These are phyloP conservation scores for Sporisorium scitamineum DNA, from an alignment of 1,284 basidiomycete species.

Conservation along the genomic window DNA sequence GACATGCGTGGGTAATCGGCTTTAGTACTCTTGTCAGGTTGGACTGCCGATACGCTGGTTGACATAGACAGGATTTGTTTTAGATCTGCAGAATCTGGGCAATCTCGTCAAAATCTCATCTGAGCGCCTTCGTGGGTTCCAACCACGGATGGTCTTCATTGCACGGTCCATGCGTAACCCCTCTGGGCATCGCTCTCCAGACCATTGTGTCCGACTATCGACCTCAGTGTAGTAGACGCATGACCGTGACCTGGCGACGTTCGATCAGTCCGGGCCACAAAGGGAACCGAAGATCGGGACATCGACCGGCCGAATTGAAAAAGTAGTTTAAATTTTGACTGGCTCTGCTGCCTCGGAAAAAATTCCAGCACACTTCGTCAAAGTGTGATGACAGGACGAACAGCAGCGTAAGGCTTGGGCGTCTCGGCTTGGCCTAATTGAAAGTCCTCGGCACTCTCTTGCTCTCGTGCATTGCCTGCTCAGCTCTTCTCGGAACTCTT, in stretches of 20 bases:
- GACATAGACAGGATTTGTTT: not conserved
- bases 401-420: not conserved
- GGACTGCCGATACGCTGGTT: not conserved
- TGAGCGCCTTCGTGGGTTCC: not conserved
- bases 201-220: not conserved
- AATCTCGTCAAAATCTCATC: not conserved
- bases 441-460: not conserved
- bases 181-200: not conserved
- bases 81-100: not conserved
- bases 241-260: not conserved
- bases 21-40: not conserved
- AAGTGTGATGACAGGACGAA: not conserved
- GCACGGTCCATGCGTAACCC: not conserved
- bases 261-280: too few species aligned
- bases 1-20: not conserved
- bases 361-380: not conserved
- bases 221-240: not conserved
- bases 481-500: not conserved
- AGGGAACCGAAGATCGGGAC: not conserved
- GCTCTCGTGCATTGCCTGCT: not conserved
- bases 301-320: conserved; percentile 6
- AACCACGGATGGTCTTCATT: not conserved
- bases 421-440: not conserved
- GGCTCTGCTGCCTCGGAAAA: conserved; percentile 1
- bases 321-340: conserved; percentile 8